Evolutionary conservation across 1,284 basidiomycete species (phyloP).

Genomic region (Thelephora terrestris): DNA sequence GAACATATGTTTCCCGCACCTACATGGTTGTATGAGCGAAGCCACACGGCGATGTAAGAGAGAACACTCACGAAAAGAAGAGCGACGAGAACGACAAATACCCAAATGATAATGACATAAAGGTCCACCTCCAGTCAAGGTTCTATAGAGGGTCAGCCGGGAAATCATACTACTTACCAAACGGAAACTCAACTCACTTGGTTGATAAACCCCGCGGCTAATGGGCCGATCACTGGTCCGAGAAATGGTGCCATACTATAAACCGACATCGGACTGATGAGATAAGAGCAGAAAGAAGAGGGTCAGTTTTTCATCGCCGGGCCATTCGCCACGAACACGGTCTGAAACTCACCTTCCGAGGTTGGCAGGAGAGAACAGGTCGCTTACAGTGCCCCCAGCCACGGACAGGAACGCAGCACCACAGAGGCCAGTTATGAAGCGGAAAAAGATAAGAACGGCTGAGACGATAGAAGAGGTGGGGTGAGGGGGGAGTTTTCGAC

Average conservation of each 20-base stretch:
- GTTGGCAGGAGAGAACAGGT: slow-evolving; percentile 54
- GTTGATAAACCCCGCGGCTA: slow-evolving; percentile 30
- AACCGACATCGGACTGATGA: slow-evolving; percentile 64
- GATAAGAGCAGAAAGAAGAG: slow-evolving; percentile 4
- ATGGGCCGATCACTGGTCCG: slow-evolving; percentile 61
- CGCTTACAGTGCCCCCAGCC: slow-evolving; percentile 71
- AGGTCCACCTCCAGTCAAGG: slow-evolving; percentile 72
- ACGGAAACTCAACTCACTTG: slow-evolving; percentile 21
- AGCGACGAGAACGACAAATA: slow-evolving; percentile 34
- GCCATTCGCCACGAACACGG: background rate
- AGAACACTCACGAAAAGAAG: slow-evolving; percentile 36
- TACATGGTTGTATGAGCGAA: too few species aligned
- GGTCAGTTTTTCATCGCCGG: background rate
- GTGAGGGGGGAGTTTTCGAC: slow-evolving; percentile 1
- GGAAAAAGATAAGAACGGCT: slow-evolving; percentile 56
- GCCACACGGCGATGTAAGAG: background rate
- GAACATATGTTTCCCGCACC: slow-evolving; percentile 54
- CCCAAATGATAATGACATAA: slow-evolving; percentile 57
- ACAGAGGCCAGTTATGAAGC: slow-evolving; percentile 61
- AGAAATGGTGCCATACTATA: slow-evolving; percentile 66
- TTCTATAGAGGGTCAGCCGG: slow-evolving; percentile 38
- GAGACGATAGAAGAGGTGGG: too few species aligned
- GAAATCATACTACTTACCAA: background rate
- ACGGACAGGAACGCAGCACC: slow-evolving; percentile 73
- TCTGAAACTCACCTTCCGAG: slow-evolving; percentile 51